These are phyloP conservation scores for Fusarium newnesense DNA, from an alignment of 2,329 filamentous ascomycete species.

Conservation along the genomic window DNA sequence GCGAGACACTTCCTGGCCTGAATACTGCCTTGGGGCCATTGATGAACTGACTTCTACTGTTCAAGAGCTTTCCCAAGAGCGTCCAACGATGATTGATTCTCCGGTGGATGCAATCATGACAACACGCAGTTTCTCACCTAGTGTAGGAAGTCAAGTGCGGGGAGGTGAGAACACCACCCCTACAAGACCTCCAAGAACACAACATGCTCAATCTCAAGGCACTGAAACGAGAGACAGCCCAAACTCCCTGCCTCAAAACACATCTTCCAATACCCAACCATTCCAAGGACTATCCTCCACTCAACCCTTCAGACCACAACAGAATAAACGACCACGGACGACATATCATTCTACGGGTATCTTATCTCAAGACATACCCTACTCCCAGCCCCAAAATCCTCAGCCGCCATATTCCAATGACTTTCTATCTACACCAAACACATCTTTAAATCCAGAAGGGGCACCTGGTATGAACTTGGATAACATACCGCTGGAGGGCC, in stretches of 20 bases:
- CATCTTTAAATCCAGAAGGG: not conserved
- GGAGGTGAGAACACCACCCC: not conserved
- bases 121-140: not conserved
- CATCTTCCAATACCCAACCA: not conserved
- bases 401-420: not conserved
- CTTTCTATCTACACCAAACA: not conserved
- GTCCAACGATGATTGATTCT: constrained; percentile 15
- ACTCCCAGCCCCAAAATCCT: not conserved
- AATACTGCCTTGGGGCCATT: constrained; percentile 47
- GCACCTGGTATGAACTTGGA: not conserved
- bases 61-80: constrained; percentile 39
- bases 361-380: not conserved
- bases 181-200: constrained; percentile 8
- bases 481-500: constrained; percentile 40
- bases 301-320: not conserved
- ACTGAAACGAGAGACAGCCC: not conserved
- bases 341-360: not conserved
- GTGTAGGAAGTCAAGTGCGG: not conserved
- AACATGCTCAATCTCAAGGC: not conserved
- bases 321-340: constrained; percentile 4
- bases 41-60: constrained; percentile 47
- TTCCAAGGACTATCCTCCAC: not conserved
- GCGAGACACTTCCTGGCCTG: constrained; percentile 48
- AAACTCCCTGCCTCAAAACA: not conserved
- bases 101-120: constrained; percentile 18